Base-by-base conservation (phyloP, 148 eudicot genomes). In the Hydrangea macrophylla region DNA sequence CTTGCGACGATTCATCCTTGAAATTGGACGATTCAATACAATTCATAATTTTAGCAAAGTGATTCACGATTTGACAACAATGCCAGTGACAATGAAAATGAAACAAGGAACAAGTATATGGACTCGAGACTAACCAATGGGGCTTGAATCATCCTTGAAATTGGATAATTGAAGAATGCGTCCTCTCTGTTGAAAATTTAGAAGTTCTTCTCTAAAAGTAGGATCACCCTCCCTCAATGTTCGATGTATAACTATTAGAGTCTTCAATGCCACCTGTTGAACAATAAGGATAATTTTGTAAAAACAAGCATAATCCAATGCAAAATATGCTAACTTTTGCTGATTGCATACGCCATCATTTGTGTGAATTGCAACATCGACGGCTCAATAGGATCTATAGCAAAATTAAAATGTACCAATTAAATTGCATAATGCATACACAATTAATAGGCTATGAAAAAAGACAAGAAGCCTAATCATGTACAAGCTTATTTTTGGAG, bases 141-240 rank as follows among this genome's bases (percentile, higher is more conserved):
- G 96, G 56, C 99, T 88, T 5, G 99, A 88, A 74, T 94, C 99
- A 84, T 94, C 99, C 86, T 90, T 94, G 75, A 94, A 94, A 75
- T 90, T 90, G 39, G 99, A 85, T 26, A 90, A 69, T 73, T 85
- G 96, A 27, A 91, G 88, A 68, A 90, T 78, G 10, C 77, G 97
- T n/a, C 86, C 96, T 72, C 91, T 92, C 75, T 86, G 97, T 35
- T 94, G 88, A 62, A 90, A 86, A 83, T 75, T 82, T 33, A 88
- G 72, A 63, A 94, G 86, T 72, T 94, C 99, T 72, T 94, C 99
- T 82, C 90, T 82, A 50, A 90, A 94, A 48, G 97, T 91, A 55
- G 97, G 97, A 84, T 94, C 99, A 69, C 99, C 97, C 71, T 94
- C 99, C 81, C 97, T 82, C 73, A 94, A 65, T 32, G 90, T 58